Conservation (phyloP, 2,329 filamentous ascomycete species). For the Raffaelea deltoideospora region DNA sequence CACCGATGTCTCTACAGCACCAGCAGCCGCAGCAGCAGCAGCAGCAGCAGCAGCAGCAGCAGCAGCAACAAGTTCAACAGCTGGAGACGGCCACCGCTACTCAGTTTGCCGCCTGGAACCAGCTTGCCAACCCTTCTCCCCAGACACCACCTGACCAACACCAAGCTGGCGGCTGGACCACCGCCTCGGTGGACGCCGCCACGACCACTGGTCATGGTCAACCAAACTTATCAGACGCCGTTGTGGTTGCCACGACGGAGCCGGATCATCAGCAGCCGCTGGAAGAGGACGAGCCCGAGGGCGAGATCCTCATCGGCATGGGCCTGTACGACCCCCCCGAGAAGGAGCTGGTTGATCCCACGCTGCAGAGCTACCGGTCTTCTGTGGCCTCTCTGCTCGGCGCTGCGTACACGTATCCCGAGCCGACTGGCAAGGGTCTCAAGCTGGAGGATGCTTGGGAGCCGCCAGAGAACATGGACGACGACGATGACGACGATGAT, state of each 20-base stretch:
- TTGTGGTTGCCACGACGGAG: slow-evolving; percentile 31
- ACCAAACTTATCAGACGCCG: slow-evolving; percentile 30
- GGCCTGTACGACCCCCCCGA: slow-evolving; percentile 65
- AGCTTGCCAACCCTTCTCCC: too few species aligned
- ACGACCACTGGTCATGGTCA: slow-evolving; percentile 33
- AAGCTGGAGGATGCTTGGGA: slow-evolving; percentile 73
- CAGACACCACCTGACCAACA: too few species aligned
- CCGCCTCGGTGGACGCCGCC: too few species aligned
- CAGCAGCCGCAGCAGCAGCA: slow-evolving; percentile 1
- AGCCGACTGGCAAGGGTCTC: slow-evolving; percentile 52
- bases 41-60: slow-evolving; percentile 3
- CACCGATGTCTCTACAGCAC: not conserved
- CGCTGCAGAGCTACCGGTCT: slow-evolving; percentile 37
- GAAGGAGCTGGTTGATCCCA: slow-evolving; percentile 31
- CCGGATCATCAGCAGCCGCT: slow-evolving; percentile 31
- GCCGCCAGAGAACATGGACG: slow-evolving; percentile 46
- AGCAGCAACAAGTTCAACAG: slow-evolving; percentile 10
- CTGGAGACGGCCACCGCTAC: not conserved
- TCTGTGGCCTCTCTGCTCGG: slow-evolving; percentile 40
- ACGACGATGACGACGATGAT: slow-evolving; percentile 35
- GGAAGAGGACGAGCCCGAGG: slow-evolving; percentile 38
- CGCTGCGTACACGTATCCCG: slow-evolving; percentile 26
- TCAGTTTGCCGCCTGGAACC: slow-evolving; percentile 3
- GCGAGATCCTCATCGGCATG: slow-evolving; percentile 67
- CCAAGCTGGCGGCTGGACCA: too few species aligned